phyloP scores from a whole-genome alignment of 225 moss, liverwort and hornwort genomes.

The Neckera pumila region DNA sequence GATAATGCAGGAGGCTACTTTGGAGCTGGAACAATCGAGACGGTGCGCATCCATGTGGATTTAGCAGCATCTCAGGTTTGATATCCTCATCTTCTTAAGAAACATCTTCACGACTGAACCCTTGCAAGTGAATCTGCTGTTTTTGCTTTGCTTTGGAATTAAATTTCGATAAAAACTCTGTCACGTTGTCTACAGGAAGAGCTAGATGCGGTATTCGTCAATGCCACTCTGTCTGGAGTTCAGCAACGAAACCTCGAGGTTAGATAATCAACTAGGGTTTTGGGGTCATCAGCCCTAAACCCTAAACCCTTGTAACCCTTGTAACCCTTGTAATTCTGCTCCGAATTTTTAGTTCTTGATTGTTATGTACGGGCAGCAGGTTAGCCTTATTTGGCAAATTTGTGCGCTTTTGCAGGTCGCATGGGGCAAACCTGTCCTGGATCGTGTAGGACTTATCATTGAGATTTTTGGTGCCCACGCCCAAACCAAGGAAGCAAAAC shows the following conservation, averaged over 20 bases:
- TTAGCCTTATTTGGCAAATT: background rate
- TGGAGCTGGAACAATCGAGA: slow-evolving; percentile 83
- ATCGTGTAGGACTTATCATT: slow-evolving; percentile 82
- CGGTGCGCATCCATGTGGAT: slow-evolving; percentile 59
- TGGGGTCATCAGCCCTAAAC: background rate
- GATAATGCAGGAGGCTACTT: slow-evolving; percentile 51
- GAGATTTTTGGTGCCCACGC: slow-evolving; percentile 93
- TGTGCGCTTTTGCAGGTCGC: slow-evolving; percentile 42
- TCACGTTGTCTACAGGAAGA: slow-evolving; percentile 14
- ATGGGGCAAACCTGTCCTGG: slow-evolving; percentile 77
- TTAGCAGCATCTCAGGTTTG: slow-evolving; percentile 43
- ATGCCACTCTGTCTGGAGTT: slow-evolving; percentile 67
- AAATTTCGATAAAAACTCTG: background rate
- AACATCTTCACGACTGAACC: background rate
- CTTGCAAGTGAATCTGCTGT: background rate
- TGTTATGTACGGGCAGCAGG: background rate
- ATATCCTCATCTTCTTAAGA: background rate
- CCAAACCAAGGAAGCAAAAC: slow-evolving; percentile 72
- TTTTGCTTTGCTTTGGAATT: background rate
- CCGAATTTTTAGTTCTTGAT: background rate
- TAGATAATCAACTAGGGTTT: background rate
- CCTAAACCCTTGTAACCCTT: background rate
- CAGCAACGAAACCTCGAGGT: slow-evolving; percentile 89
- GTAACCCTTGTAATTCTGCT: background rate
- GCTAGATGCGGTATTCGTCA: slow-evolving; percentile 81